Base-by-base conservation (phyloP, 2,329 filamentous ascomycete species). In the Trichoderma afroharzianum region DNA sequence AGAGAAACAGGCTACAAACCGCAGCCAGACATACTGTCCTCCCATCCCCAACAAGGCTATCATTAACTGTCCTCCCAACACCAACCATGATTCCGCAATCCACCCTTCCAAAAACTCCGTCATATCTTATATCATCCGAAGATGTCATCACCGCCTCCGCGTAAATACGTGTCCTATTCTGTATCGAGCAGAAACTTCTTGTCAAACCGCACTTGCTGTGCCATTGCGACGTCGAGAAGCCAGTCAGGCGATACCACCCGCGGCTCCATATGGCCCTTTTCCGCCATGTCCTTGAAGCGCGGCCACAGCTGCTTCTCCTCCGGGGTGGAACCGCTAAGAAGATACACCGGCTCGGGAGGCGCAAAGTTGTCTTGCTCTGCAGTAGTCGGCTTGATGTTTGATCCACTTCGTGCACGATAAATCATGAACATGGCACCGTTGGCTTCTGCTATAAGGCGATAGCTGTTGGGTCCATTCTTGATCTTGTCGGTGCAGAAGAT, bases 221-320 rank as follows among this genome's bases (percentile, higher is more conserved):
- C 90, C 93, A 99, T 95, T 5, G 94, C 93, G 72, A 94, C 91
- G 77, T 95, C 92, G 71, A 99, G 83, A 76, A 99, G 81, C 96
- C 96, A 99, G 79, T 99, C 95, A 3, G 92, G 88, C 61, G 88
- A 88, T 28, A 98, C 94, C 53, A 99, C 90, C 68, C 92, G 87
- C 3, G 95, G 91, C 75, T 91, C 87, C 87, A 95, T 94, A 78
- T 93, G 91, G 58, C 93, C 91, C 75, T 91, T 91, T 73, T 86
- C 83, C 2, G 93, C 95, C 88, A 97, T 91, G 66, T 92, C 89
- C 70, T 89, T 86, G 80, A 99, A 99, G 72, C 90, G 90, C 15
- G 86, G 84, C 93, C 95, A 98, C 70, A 97, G 82, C 74, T 88
- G 87, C 79, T 87, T 87, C 80, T 98, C 95, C 2, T 90, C 87